These are phyloP conservation scores for Trichosporon sp. DNA, from an alignment of 1,284 basidiomycete species.

Conservation along the genomic window DNA sequence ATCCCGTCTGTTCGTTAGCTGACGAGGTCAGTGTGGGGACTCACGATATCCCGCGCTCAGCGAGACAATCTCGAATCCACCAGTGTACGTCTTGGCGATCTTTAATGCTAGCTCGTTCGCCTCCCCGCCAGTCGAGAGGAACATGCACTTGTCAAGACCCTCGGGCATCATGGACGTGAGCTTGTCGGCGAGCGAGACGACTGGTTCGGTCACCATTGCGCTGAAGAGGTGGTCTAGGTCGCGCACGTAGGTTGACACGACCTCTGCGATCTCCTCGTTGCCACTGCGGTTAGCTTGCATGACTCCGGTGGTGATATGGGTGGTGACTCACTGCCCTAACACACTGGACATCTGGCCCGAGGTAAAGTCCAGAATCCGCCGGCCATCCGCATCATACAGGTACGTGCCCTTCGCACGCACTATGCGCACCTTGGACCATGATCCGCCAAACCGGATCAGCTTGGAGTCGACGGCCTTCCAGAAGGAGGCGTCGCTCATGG, in stretches of 20 bases:
- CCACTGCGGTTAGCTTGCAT: slow-evolving; percentile 6
- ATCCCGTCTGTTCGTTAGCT: slow-evolving; percentile 28
- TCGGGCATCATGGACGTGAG: slow-evolving; percentile 26
- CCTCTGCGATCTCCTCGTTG: slow-evolving; percentile 34
- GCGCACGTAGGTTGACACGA: slow-evolving; percentile 23
- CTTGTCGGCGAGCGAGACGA: slow-evolving; percentile 25
- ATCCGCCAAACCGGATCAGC: slow-evolving; percentile 25
- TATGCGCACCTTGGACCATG: slow-evolving; percentile 17
- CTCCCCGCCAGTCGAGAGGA: slow-evolving; percentile 36
- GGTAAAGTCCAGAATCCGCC: slow-evolving; percentile 38
- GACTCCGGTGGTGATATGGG: background rate
- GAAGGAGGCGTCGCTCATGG: slow-evolving; percentile 17
- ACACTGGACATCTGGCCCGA: slow-evolving; percentile 34
- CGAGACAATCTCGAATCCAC: slow-evolving; percentile 34
- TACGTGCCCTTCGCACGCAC: slow-evolving; percentile 20
- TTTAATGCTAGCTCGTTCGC: slow-evolving; percentile 36
- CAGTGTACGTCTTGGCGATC: slow-evolving; percentile 41
- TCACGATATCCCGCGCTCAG: slow-evolving; percentile 29
- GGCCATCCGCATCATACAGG: slow-evolving; percentile 28
- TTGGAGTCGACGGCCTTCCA: slow-evolving; percentile 21
- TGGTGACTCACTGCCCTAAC: slow-evolving; percentile 24
- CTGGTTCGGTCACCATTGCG: slow-evolving; percentile 31
- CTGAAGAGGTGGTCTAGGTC: slow-evolving; percentile 39
- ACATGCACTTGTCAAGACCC: slow-evolving; percentile 27
- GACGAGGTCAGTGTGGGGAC: background rate